Evolutionary conservation across 306 rosid genomes (phyloP).

Genomic region (Senna siamea): DNA sequence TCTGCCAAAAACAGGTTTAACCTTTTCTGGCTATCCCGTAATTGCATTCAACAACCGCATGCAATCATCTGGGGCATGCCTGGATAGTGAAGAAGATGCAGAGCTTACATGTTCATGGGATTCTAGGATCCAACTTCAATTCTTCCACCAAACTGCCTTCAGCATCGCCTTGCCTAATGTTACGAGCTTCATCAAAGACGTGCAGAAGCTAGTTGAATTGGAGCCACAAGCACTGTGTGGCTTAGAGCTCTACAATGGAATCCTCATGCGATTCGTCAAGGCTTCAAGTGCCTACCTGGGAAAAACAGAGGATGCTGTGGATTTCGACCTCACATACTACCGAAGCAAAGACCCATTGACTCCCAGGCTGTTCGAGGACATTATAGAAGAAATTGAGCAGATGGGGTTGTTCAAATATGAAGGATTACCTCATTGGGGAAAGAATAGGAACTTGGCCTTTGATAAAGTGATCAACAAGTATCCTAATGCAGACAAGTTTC

Average conservation of each 20-base stretch:
- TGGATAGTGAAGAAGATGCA: constrained; percentile 32
- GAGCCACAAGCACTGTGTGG: constrained; percentile 35
- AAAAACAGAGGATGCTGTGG: constrained; percentile 41
- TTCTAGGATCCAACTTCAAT: constrained; percentile 27
- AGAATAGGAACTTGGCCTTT: constrained; percentile 64
- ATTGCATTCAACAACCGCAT: constrained; percentile 54
- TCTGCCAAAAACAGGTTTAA: constrained; percentile 31
- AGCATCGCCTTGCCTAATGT: constrained; percentile 40
- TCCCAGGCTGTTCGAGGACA: constrained; percentile 58
- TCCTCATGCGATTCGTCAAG: constrained; percentile 38
- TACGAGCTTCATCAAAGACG: constrained; percentile 35
- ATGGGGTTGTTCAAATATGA: constrained; percentile 58
- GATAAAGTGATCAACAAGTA: constrained; percentile 47
- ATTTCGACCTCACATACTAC: constrained; percentile 59
- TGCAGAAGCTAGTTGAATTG: constrained; percentile 36
- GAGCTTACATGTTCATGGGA: constrained; percentile 62
- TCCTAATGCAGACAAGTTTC: constrained; percentile 36
- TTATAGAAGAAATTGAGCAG: constrained; percentile 64
- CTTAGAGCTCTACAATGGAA: constrained; percentile 28
- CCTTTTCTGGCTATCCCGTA: constrained; percentile 59
- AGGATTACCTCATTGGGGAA: constrained; percentile 71
- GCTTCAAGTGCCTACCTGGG: constrained; percentile 43
- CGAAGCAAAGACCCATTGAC: constrained; percentile 57
- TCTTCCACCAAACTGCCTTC: constrained; percentile 46
- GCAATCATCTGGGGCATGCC: constrained; percentile 64